Base-by-base conservation (phyloP, 2,329 filamentous ascomycete genomes). In the Diaporthe longicolla region DNA sequence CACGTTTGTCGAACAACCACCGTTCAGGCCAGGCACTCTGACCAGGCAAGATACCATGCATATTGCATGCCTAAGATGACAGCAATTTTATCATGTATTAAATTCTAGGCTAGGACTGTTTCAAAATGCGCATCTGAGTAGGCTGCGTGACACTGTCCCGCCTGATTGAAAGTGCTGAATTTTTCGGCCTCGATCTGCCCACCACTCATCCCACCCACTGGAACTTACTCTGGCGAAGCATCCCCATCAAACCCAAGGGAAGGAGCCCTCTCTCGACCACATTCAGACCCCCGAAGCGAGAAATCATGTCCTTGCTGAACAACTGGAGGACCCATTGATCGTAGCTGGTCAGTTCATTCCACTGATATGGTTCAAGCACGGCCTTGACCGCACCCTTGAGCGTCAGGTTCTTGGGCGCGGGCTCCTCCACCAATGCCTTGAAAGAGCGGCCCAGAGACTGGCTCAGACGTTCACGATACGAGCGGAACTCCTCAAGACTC, bases 251-350 rank as follows among this genome's bases (percentile, higher is more conserved):
- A 5, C 84, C 83, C 77, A 83, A 82, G 10, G 85, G 84, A 73
- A 86, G 75, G 68, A 85, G 70, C 1, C 82, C 82, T 59, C 79
- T 77, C 73, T 85, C 83, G 5, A 84, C 83, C 65, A 86, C 78
- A 40, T 79, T 79, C 70, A 85, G 72, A 1, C 83, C 82, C 0
- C 84, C 84, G 80, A 85, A 85, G 50, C 78, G 78, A 71, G 81
- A 78, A 59, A 80, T 80, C 79, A 86, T 81, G 72, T 85, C 83
- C 21, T 78, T 77, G 0, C 79, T 81, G 79, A 85, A 85, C 35
- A 86, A 76, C 71, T 79, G 77, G 59, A 79, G 78, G 13, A 84
- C 79, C 84, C 84, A 86, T 71, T 79, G 79, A 79, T 81, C 79
- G 76, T 86, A 85, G 17, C 74, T 58, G 17, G 29, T 40, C 59